Conservation (phyloP, 139 green algal genomes). For the Tetraselmis striata region DNA sequence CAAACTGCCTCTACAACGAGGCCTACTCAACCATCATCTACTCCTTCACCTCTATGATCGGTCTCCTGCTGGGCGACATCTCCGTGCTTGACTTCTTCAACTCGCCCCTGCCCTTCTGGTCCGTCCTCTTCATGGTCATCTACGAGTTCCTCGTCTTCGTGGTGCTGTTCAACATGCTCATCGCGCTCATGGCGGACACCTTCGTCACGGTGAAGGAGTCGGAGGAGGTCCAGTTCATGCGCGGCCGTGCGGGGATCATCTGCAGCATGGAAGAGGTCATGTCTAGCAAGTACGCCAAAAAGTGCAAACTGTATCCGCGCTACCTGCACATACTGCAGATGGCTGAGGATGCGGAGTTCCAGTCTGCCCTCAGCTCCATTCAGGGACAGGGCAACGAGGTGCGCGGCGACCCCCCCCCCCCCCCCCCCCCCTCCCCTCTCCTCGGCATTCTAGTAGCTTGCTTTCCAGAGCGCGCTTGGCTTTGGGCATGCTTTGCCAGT, state of each 20-base stretch:
- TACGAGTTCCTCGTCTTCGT: constrained; percentile 25
- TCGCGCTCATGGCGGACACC: constrained; percentile 38
- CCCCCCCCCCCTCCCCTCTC: no score
- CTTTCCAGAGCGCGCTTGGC: no score
- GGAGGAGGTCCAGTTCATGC: constrained; percentile 23
- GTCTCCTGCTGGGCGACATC: background rate
- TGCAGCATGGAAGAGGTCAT: background rate
- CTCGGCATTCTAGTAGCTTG: no score
- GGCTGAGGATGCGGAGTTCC: background rate
- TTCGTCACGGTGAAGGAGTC: constrained; percentile 20
- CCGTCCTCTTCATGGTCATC: constrained; percentile 7
- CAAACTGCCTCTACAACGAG: constrained; percentile 2
- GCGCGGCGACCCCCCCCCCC: no score
- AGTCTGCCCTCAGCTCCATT: no score
- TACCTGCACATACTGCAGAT: background rate
- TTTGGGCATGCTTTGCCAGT: no score
- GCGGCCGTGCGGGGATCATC: background rate
- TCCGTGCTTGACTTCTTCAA: background rate
- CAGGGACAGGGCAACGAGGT: no score
- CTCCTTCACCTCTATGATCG: background rate
- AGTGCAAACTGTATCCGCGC: background rate
- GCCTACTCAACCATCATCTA: background rate
- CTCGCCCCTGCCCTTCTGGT: constrained; percentile 26
- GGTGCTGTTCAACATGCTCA: constrained; percentile 38
- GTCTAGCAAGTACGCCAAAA: background rate